A percentile compares a stretch with the other conserved stretches of the same genome.
Evolutionary conservation across 2,329 filamentous ascomycete species (phyloP).

Genomic region (Pyrenophora teres): DNA sequence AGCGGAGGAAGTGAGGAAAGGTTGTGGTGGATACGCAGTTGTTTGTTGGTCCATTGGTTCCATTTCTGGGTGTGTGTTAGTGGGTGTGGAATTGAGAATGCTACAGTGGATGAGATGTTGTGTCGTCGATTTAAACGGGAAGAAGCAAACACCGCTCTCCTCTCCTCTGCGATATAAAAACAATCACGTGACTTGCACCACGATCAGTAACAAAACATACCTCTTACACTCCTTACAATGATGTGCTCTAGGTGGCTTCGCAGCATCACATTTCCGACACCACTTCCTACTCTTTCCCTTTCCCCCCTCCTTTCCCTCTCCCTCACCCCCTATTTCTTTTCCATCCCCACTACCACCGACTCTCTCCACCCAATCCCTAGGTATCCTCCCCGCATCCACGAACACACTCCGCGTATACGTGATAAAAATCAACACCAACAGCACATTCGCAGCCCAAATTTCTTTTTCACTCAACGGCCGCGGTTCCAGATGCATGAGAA

Average conservation of each 20-base stretch:
- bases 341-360: neutral
- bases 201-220: conserved; percentile 30
- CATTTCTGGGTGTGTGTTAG: neutral
- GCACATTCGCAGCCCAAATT: conserved; percentile 66
- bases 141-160: no score
- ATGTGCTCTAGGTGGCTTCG: conserved; percentile 78
- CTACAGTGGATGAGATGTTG: no score
- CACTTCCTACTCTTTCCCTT: conserved; percentile 55
- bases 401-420: conserved; percentile 70
- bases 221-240: conserved; percentile 78
- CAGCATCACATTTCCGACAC: conserved; percentile 76
- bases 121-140: no score
- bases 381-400: conserved; percentile 62
- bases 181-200: neutral
- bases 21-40: conserved; percentile 85
- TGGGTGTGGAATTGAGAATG: neutral
- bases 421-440: conserved; percentile 68
- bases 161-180: no score
- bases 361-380: conserved; percentile 36
- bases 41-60: conserved; percentile 85
- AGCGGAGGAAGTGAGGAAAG: conserved; percentile 81
- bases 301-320: neutral
- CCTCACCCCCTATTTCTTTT: neutral
- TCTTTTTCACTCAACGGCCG: conserved; percentile 64
- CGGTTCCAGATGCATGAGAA: conserved; percentile 64